Base-by-base conservation (phyloP, 148 eudicot genomes). In the Fallopia convolvulus region DNA sequence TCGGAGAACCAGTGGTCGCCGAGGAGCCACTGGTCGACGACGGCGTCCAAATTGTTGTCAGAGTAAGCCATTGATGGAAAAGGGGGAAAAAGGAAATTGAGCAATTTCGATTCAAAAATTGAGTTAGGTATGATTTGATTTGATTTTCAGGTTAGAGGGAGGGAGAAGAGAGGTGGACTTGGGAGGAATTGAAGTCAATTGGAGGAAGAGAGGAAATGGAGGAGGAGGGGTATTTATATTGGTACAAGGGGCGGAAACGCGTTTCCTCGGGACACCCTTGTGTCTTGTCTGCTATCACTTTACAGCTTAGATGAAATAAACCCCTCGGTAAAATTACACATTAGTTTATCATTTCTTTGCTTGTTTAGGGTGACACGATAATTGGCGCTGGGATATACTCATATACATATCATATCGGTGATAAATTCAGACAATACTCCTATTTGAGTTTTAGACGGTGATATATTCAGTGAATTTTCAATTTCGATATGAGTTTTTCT, bases 1-100 rank as follows among this genome's bases (percentile, higher is more conserved):
- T 33, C 36, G 72, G 72, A 68, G 72, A 68, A 32, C 72, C 72
- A 68, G 72, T 18, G 72, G 6, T 68, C 72, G 44, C 3, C 5
- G 52, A 72, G 55, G 2, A 72, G 55, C 52, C 53, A 72, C 36
- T 42, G 52, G 32, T 72, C 53, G 52, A 72, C 12, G 75, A 42
- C 3, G 36, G 52, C 17, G 75, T 42, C 33, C n/a, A 42, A 11
- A 44, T 70, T 33, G 74, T 70, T 33, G 74, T 72, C 75, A 21
- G 20, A 47, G 50, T 21, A 72, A 7, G 53, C 75, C 75, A 72
- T 72, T 20, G 52, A 42, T 20, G 11, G n/a, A 6, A 50, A 17
- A 11, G 14, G 14, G 3, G 15, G 17, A 49, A 13, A 15, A 15
- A 49, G 8, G 1, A n/a, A 55, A 5, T 3, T 30, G 9, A 61